Percentiles rank a stretch among this genome's conserved stretches.
Evolutionary conservation across 73 alveolate genomes (phyloP).

Genomic region (Effrenium voratum): DNA sequence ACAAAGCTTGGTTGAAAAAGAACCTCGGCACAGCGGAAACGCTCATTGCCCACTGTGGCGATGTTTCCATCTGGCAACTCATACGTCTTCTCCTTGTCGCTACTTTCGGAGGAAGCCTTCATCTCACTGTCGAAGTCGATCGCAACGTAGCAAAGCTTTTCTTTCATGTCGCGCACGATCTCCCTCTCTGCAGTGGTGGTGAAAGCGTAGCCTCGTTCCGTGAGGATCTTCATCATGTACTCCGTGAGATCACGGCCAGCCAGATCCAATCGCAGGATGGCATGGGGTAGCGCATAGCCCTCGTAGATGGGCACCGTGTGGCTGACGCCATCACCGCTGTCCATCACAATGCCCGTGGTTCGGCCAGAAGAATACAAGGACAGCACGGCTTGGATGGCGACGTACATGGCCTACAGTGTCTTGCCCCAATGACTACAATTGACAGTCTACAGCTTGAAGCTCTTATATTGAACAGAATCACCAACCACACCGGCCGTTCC

Average conservation of each 20-base stretch:
- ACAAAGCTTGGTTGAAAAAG: conserved; percentile 95
- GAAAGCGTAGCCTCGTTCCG: conserved; percentile 93
- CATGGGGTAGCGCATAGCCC: conserved; percentile 97
- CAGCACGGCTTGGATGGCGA: conserved; percentile 98
- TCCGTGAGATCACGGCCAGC: conserved; percentile 98
- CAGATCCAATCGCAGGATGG: conserved; percentile 95
- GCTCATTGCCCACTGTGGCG: conserved; percentile 94
- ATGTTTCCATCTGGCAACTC: conserved; percentile 97
- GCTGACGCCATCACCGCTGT: conserved; percentile 98
- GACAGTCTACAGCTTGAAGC: too few relatives aligned
- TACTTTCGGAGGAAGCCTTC: conserved; percentile 2
- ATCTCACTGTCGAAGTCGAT: conserved; percentile 89
- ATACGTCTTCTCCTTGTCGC: conserved; percentile 94
- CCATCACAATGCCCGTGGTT: conserved; percentile 99
- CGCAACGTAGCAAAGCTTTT: conserved; percentile 95
- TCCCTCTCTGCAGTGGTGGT: conserved; percentile 95
- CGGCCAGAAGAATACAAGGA: conserved; percentile 98
- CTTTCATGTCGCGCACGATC: conserved; percentile 95
- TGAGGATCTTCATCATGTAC: conserved; percentile 95
- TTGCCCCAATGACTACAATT: too few relatives aligned
- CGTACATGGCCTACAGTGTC: conserved; percentile 97
- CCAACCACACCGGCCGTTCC: too few relatives aligned
- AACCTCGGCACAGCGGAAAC: conserved; percentile 95
- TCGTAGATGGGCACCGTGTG: conserved; percentile 97
- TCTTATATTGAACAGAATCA: too few relatives aligned